Conservation (phyloP, 805 yeast species). For the Kluyveromyces lactis region DNA sequence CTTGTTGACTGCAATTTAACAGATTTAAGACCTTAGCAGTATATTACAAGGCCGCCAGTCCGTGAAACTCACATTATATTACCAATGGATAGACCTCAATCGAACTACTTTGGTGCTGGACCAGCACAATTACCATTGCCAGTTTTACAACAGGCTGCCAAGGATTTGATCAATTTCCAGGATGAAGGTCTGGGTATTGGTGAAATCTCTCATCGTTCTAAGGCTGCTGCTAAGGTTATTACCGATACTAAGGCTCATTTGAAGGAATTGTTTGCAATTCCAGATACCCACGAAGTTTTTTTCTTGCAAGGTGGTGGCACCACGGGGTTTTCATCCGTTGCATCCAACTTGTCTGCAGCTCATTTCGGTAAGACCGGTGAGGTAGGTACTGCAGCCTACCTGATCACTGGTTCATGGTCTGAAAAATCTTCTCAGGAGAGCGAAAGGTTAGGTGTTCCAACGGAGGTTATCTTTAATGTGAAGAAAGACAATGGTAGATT, state of each 20-base stretch:
- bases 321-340: slow-evolving; percentile 84
- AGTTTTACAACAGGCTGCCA: slow-evolving; percentile 83
- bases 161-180: slow-evolving; percentile 67
- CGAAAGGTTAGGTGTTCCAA: slow-evolving; percentile 66
- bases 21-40: too few relatives aligned
- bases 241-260: slow-evolving; percentile 67
- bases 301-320: slow-evolving; percentile 99
- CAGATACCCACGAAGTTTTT: slow-evolving; percentile 89
- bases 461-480: slow-evolving; percentile 60
- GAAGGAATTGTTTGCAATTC: slow-evolving; percentile 57
- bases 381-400: slow-evolving; percentile 75
- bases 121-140: slow-evolving; percentile 85
- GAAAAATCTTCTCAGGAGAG: slow-evolving; percentile 86
- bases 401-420: slow-evolving; percentile 93
- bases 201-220: slow-evolving; percentile 92
- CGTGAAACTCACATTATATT: too few relatives aligned
- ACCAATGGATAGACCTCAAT: slow-evolving; percentile 49
- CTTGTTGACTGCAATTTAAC: too few relatives aligned
- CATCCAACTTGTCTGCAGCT: slow-evolving; percentile 72
- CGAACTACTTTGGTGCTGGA: slow-evolving; percentile 95
- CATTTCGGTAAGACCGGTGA: slow-evolving; percentile 65
- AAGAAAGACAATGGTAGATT: slow-evolving; percentile 49
- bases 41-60: too few relatives aligned
- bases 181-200: slow-evolving; percentile 79
- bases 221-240: slow-evolving; percentile 69